Evolutionary conservation across 129 eudicot species (phyloP), one percentile per base, ranked within the genome.

Genomic region (Lonicera japonica): DNA sequence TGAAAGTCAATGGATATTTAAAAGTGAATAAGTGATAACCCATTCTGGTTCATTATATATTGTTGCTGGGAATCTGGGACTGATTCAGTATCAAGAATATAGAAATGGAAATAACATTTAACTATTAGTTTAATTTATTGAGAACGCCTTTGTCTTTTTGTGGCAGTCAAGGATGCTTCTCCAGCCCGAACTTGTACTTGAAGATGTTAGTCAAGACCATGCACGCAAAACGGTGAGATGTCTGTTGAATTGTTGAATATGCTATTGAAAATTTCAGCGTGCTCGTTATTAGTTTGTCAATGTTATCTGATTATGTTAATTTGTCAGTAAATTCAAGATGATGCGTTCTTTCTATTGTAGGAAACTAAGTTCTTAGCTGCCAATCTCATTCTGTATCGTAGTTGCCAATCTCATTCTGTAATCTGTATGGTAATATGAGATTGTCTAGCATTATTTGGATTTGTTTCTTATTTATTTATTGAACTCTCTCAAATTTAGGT

Each of bases 191-290:
- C 82, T 81, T 72, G 95, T 90, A 53, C 90, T 90, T 53, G 97
- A 90, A 78, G 97, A 90, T 75, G 95, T 90, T 76, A 90, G 95
- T 73, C 97, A 90, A 81, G 97, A 90, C 68, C 95, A 90, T 82
- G 97, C 97, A 58, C 92, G 84, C 60, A 90, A 90, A 79, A 90
- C 97, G 57, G 97, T 90, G 61, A 83, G 87, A 79, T 73, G 9
- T 60, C 50, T 53, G 55, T 50, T 50, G 21, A 5, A 50, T 17
- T 50, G 53, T 23, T 39, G 17, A 52, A 4, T 24, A 6, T 5
- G 17, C 20, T 58, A 36, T 6, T 22, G 34, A 3, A 10, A 29
- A 12, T 50, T 18, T 16, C 19, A 25, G 20, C 25, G 12, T 11
- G 62, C 43, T 38, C 43, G 10, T 5, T 38, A 2, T 25, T 57